Evolutionary conservation across 2,329 filamentous ascomycete species (phyloP).

Genomic region (Fusarium pseudocircinatum): DNA sequence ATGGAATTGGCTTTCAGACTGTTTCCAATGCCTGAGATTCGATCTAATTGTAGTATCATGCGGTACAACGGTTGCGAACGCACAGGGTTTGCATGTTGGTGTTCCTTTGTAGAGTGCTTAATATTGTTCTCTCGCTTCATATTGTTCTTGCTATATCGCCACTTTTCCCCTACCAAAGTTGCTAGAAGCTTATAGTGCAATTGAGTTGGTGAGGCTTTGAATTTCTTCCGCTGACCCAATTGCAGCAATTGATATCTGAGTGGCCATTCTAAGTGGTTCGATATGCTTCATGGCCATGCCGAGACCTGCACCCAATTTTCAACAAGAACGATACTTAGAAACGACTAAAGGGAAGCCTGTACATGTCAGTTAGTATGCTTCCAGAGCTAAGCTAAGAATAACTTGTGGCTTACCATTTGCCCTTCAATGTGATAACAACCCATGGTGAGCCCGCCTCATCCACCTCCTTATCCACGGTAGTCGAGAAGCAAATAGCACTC

Average conservation of each 20-base stretch:
- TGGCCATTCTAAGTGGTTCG: not conserved
- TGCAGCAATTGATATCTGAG: not conserved
- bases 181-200: not conserved
- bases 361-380: not conserved
- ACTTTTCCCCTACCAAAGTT: not conserved
- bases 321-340: constrained; percentile 37
- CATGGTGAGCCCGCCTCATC: constrained; percentile 83
- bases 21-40: not conserved
- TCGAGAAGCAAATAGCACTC: constrained; percentile 92
- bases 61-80: constrained; percentile 1
- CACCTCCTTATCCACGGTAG: constrained; percentile 92
- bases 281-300: not conserved
- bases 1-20: not conserved
- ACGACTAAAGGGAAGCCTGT: constrained; percentile 48
- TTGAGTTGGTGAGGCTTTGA: not conserved
- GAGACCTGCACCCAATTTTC: not conserved
- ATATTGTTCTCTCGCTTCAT: constrained; percentile 46
- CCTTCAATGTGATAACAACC: constrained; percentile 84
- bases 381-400: not conserved
- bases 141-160: constrained; percentile 21
- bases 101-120: constrained; percentile 39
- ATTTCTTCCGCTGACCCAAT: not conserved
- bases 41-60: not conserved
- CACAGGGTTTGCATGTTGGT: constrained; percentile 4
- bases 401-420: constrained; percentile 76